Evolutionary conservation across 164 flowering plant species (phyloP).

Genomic region (Chloranthus sessilifolius): DNA sequence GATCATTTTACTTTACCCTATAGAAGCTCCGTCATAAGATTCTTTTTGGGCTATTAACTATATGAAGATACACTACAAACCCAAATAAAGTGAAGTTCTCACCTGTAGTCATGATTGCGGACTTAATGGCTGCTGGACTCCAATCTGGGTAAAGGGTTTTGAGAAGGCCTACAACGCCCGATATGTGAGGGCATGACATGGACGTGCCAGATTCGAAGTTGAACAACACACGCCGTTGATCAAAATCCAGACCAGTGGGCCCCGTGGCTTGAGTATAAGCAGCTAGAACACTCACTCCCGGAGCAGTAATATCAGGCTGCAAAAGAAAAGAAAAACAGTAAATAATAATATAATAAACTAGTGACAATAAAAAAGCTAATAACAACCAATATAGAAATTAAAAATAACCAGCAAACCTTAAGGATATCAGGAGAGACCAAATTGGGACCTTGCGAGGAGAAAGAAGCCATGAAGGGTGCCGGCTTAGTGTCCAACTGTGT

Average conservation of each 20-base stretch:
- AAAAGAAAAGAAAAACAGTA: neutral
- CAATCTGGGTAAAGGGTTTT: constrained; percentile 64
- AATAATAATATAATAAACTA: neutral
- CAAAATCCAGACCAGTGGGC: constrained; percentile 47
- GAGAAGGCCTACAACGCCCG: constrained; percentile 72
- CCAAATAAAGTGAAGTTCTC: no score
- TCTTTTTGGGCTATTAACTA: no score
- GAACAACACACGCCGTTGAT: constrained; percentile 37
- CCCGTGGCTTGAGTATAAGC: constrained; percentile 52
- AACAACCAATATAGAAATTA: neutral
- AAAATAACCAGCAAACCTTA: constrained; percentile 40
- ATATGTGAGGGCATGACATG: constrained; percentile 85
- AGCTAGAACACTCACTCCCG: constrained; percentile 72
- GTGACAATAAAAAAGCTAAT: neutral
- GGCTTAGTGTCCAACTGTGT: constrained; percentile 44
- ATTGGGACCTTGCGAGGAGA: constrained; percentile 81
- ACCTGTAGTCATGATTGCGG: constrained; percentile 85
- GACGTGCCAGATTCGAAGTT: constrained; percentile 71
- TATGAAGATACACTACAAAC: no score
- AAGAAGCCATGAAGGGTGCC: constrained; percentile 77
- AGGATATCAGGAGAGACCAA: constrained; percentile 60
- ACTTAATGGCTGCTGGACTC: constrained; percentile 76
- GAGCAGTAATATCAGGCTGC: constrained; percentile 86
- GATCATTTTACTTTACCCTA: no score
- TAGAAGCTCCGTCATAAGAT: no score